Base-by-base conservation (phyloP, 805 yeast genomes). In the Jamesozyma hellenica region DNA sequence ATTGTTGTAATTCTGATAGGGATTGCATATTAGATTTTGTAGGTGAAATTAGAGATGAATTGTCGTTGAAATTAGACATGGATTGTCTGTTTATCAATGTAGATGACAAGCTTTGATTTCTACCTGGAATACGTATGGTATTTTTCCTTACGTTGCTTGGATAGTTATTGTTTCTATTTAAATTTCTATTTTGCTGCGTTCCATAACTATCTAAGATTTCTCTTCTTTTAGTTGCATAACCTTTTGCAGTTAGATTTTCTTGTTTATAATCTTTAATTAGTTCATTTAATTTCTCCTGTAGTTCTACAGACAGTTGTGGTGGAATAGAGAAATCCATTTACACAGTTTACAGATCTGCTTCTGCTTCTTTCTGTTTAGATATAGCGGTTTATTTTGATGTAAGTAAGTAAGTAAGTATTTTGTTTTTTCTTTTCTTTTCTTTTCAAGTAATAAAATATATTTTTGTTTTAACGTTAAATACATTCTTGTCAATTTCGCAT, bases 191-290 rank as follows among this genome's bases (percentile, higher is more conserved):
- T 13, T 6, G 12, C 26, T 19, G 28, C 7, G 12, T 13, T 10
- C 10, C 21, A 18, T 35, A 35, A 3, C 19, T 21, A 2, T 52
- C 52, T 23, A 61, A 31, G 3, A 61, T 14, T 21, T 46, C 49
- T 25, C 51, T 49, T 33, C 84, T 61, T 44, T 77, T 79, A 48
- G 73, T 79, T 32, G 67, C 64, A 53, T 78, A 82, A 2, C 92
- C 90, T 53, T 81, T 82, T 35, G 71, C 79, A 0, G 92, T 82
- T 41, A 82, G 63, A 42, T 78, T 79, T 1, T 86, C 90, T 28
- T 82, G 87, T 47, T 68, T 66, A 44, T 65, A 75, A 44, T 78
- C 84, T 9, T 60, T 51, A 12, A 66, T 64, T 23, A 77, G 61
- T 29, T 64, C 67, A 23, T 56, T 52, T 16, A 77, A 58, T 45